phyloP scores from a whole-genome alignment of 768 basidiomycete species.

The Agrocybe chaxingu region DNA sequence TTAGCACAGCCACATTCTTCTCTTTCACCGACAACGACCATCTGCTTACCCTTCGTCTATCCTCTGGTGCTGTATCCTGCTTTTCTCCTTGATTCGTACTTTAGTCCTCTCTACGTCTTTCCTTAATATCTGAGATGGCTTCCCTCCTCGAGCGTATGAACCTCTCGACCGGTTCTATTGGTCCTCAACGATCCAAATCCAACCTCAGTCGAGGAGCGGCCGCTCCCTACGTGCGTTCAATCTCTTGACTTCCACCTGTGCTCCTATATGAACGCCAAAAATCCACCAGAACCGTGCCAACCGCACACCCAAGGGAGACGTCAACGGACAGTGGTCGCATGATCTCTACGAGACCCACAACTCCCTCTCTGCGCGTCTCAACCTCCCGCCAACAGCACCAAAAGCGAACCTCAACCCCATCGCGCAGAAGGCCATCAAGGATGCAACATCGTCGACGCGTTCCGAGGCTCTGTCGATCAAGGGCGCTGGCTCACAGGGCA shows the following conservation, averaged over 20 bases:
- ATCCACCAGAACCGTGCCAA: slow-evolving; percentile 43
- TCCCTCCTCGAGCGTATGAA: slow-evolving; percentile 62
- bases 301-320: slow-evolving; percentile 61
- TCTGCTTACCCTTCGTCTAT: background rate
- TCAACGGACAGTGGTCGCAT: slow-evolving; percentile 68
- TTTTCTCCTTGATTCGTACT: background rate
- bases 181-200: slow-evolving; percentile 45
- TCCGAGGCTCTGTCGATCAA: slow-evolving; percentile 54
- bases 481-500: slow-evolving; percentile 60
- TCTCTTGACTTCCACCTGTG: slow-evolving; percentile 21
- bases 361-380: slow-evolving; percentile 59
- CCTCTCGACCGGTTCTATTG: slow-evolving; percentile 35
- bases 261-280: slow-evolving; percentile 18
- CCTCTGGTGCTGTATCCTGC: background rate
- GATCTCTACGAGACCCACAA: slow-evolving; percentile 64
- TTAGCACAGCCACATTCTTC: slow-evolving; percentile 3
- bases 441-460: slow-evolving; percentile 41
- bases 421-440: slow-evolving; percentile 60
- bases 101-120: background rate
- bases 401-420: slow-evolving; percentile 50
- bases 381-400: slow-evolving; percentile 38
- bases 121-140: slow-evolving; percentile 33
- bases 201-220: slow-evolving; percentile 33
- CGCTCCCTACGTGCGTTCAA: slow-evolving; percentile 52
- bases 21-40: slow-evolving; percentile 2